phyloP scores from a whole-genome alignment of 208 protist genomes.

The Trichomonas tenax region DNA sequence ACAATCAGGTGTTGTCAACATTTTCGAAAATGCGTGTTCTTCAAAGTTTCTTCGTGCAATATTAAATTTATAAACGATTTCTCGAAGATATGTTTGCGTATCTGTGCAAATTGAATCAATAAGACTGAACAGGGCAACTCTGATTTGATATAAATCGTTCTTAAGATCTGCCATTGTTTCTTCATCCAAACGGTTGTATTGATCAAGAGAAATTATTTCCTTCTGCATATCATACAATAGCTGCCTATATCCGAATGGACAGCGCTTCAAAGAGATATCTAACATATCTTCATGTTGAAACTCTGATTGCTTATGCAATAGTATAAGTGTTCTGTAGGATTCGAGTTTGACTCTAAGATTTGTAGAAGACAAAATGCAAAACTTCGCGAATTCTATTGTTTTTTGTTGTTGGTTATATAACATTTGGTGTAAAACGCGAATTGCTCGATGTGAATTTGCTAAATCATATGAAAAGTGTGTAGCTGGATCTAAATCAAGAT shows the following conservation, averaged over 20 bases:
- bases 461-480: not conserved
- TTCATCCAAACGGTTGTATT: not conserved
- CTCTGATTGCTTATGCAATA: not conserved
- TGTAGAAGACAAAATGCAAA: not conserved
- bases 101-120: not conserved
- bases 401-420: not conserved
- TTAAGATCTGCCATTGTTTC: not conserved
- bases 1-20: not conserved
- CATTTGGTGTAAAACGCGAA: not conserved
- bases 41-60: not conserved
- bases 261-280: not conserved
- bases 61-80: not conserved
- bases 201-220: not conserved
- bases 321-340: not conserved
- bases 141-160: not conserved
- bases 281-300: not conserved
- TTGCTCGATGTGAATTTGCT: not conserved
- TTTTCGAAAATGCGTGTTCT: not conserved
- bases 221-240: not conserved
- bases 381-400: not conserved
- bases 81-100: not conserved
- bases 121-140: not conserved
- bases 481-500: not conserved
- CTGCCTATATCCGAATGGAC: not conserved
- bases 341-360: not conserved